Evolutionary conservation across 2,329 filamentous ascomycete genomes (phyloP).

Genomic region (Bipolaris cookei): DNA sequence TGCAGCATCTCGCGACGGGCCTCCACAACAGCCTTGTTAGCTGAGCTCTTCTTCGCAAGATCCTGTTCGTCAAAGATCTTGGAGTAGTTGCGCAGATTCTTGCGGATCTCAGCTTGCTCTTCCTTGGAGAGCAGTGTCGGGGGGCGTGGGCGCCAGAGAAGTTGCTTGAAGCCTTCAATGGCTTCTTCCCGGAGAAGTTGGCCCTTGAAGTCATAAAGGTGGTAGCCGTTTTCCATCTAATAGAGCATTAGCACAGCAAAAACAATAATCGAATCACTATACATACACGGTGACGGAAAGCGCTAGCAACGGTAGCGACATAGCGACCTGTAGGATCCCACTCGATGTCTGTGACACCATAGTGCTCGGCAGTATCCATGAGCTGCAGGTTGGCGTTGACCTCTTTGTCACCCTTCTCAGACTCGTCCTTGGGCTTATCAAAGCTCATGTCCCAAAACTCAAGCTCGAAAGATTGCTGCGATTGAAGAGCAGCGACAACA

Average conservation of each 20-base stretch:
- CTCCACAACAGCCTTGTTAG: conserved; percentile 93
- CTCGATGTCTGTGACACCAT: conserved; percentile 95
- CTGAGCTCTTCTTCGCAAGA: conserved; percentile 87
- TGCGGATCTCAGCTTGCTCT: conserved; percentile 96
- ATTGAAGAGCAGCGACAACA: conserved; percentile 89
- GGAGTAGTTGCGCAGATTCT: conserved; percentile 97
- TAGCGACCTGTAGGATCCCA: conserved; percentile 98
- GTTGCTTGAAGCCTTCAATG: conserved; percentile 97
- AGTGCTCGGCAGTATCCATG: conserved; percentile 94
- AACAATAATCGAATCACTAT: conserved; percentile 41
- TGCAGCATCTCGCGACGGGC: conserved; percentile 79
- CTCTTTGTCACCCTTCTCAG: conserved; percentile 90
- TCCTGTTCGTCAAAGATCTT: conserved; percentile 95
- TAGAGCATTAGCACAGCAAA: conserved; percentile 20
- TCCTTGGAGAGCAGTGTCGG: conserved; percentile 91
- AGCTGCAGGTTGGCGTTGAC: conserved; percentile 92
- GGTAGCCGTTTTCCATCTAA: conserved; percentile 99
- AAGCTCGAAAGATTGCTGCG: conserved; percentile 90
- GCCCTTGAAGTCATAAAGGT: conserved; percentile 96
- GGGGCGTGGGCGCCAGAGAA: conserved; percentile 90
- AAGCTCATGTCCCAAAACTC: conserved; percentile 99
- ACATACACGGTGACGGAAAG: conserved; percentile 94
- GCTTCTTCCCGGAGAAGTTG: conserved; percentile 87
- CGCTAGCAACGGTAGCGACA: conserved; percentile 88
- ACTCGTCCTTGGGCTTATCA: conserved; percentile 77